Conservation (phyloP, 2,329 filamentous ascomycete genomes). For the Thermomyces lanuginosus region DNA sequence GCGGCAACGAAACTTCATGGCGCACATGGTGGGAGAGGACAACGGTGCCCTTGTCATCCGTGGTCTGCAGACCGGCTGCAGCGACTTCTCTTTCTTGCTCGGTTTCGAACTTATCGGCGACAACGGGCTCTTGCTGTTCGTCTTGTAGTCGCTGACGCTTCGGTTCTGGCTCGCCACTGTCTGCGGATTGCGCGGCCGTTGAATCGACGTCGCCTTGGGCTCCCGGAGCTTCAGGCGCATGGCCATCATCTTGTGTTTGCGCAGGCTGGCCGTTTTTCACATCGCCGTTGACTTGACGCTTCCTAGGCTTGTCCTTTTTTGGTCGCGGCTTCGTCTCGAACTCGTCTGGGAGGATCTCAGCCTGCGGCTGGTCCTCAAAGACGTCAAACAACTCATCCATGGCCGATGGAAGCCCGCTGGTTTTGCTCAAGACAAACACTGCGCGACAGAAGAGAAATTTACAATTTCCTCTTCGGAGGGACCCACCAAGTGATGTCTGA, state of each 20-base stretch:
- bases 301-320: constrained; percentile 54
- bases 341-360: constrained; percentile 18
- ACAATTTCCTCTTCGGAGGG: constrained; percentile 13
- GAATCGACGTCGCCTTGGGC: constrained; percentile 7
- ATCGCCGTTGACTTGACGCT: constrained; percentile 68
- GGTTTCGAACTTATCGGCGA: constrained; percentile 89
- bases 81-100: constrained; percentile 84
- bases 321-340: constrained; percentile 18
- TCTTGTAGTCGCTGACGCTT: constrained; percentile 37
- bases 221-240: constrained; percentile 10
- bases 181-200: constrained; percentile 8
- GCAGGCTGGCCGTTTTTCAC: constrained; percentile 38
- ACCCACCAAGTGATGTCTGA: constrained; percentile 9
- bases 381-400: constrained; percentile 76
- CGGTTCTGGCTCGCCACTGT: constrained; percentile 25
- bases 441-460: constrained; percentile 15
- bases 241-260: constrained; percentile 17
- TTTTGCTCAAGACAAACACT: constrained; percentile 1
- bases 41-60: constrained; percentile 47
- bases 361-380: constrained; percentile 52
- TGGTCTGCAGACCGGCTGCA: constrained; percentile 49
- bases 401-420: constrained; percentile 6
- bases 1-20: constrained; percentile 89
- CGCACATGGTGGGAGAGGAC: constrained; percentile 93
- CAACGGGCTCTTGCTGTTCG: constrained; percentile 60